Evolutionary conservation across 176 grass and related monocot genomes (phyloP).

Genomic region (Hsuehochloa calcarea): DNA sequence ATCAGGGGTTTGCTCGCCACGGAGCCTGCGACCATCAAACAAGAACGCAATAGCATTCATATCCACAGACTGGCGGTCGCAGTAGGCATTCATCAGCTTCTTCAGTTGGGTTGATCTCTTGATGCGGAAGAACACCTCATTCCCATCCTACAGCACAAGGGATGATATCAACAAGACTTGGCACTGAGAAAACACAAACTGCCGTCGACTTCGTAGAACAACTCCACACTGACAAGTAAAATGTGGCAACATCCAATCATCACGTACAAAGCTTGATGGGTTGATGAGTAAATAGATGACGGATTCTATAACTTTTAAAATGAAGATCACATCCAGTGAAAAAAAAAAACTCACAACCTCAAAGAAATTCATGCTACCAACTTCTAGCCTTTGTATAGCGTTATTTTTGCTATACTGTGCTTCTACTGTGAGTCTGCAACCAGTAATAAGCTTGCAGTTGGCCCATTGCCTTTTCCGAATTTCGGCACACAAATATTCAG

Average conservation of each 20-base stretch:
- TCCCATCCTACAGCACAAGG: constrained; percentile 49
- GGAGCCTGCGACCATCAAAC: constrained; percentile 79
- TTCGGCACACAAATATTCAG: neutral
- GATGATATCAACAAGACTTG: neutral
- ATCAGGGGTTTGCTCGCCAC: constrained; percentile 80
- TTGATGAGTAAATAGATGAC: neutral
- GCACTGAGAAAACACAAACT: neutral
- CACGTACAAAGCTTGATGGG: neutral
- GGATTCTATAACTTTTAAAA: neutral
- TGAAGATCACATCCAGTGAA: neutral
- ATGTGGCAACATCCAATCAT: neutral
- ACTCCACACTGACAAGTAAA: neutral
- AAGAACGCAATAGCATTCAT: constrained; percentile 80
- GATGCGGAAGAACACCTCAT: constrained; percentile 77
- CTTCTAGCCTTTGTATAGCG: neutral
- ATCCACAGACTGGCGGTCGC: constrained; percentile 78
- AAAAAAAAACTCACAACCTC: neutral
- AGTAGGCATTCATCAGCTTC: constrained; percentile 83
- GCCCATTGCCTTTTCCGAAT: neutral
- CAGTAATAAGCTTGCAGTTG: neutral
- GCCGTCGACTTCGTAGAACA: neutral
- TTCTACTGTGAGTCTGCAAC: neutral
- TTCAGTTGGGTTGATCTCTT: constrained; percentile 79
- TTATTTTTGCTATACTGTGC: neutral
- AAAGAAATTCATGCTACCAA: neutral